Conservation (phyloP, 768 basidiomycete species). For the Boletus pseudopeckii region DNA sequence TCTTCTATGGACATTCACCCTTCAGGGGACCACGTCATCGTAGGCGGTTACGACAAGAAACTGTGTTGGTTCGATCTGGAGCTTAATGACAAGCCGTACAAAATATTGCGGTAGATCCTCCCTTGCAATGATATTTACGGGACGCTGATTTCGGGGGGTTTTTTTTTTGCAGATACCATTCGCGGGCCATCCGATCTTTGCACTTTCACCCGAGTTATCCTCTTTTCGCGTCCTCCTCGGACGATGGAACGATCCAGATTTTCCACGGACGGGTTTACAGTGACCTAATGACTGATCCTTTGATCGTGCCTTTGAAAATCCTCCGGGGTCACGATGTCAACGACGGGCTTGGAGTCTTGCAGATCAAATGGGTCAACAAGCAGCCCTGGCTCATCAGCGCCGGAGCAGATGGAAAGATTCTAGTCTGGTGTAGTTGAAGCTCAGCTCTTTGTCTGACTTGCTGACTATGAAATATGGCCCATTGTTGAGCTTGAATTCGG, state of each 20-base stretch:
- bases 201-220: conserved; percentile 95
- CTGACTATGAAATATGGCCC: conserved; percentile 21
- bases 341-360: conserved; percentile 88
- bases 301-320: conserved; percentile 97
- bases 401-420: conserved; percentile 86
- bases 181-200: conserved; percentile 87
- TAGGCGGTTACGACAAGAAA: conserved; percentile 97
- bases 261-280: conserved; percentile 95
- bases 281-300: conserved; percentile 94
- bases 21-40: conserved; percentile 92
- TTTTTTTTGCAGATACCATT: conserved; percentile 68
- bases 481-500: conserved; percentile 24
- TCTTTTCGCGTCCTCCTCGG: conserved; percentile 93
- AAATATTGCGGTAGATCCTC: conserved; percentile 71
- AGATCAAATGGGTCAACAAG: conserved; percentile 82
- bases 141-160: conserved; percentile 11
- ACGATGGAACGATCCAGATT: conserved; percentile 95
- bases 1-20: conserved; percentile 97
- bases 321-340: conserved; percentile 84
- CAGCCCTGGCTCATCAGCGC: conserved; percentile 93
- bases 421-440: conserved; percentile 80
- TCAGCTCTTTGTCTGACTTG: conserved; percentile 30
- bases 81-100: conserved; percentile 94
- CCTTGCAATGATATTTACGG: background rate
- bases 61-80: conserved; percentile 99